Percentiles rank a stretch among this genome's conserved stretches.
These are phyloP conservation scores for Stagonosporopsis vannaccii DNA, from an alignment of 2,329 filamentous ascomycete genomes.

Conservation along the genomic window DNA sequence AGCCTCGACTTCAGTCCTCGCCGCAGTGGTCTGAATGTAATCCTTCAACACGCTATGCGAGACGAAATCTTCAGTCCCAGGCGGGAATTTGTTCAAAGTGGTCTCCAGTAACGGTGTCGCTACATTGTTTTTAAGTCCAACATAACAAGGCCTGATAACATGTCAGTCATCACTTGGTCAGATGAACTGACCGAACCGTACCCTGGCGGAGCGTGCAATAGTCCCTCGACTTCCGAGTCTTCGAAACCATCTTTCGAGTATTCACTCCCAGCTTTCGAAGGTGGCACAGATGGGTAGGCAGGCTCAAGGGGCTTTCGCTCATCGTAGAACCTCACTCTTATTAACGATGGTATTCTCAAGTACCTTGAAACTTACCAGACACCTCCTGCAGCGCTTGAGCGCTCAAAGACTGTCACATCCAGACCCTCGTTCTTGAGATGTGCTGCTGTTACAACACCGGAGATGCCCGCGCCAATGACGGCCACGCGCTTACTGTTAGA, in stretches of 20 bases:
- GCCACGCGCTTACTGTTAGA: conserved; percentile 34
- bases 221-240: conserved; percentile 22
- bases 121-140: conserved; percentile 62
- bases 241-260: conserved; percentile 22
- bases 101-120: conserved; percentile 59
- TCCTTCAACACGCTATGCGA: conserved; percentile 63
- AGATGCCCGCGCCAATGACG: conserved; percentile 49
- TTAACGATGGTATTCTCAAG: background rate
- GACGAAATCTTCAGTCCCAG: conserved; percentile 66
- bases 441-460: conserved; percentile 46
- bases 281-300: conserved; percentile 50
- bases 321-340: conserved; percentile 55
- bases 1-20: conserved; percentile 57
- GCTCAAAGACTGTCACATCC: conserved; percentile 63
- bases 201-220: conserved; percentile 61
- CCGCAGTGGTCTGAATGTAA: conserved; percentile 68
- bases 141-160: conserved; percentile 57
- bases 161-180: background rate
- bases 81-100: conserved; percentile 63
- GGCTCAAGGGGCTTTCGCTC: conserved; percentile 58
- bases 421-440: conserved; percentile 45
- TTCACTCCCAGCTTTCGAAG: conserved; percentile 30
- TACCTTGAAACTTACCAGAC: conserved; percentile 56
- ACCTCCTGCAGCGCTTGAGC: conserved; percentile 61
- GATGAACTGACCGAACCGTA: conserved; percentile 27